Conservation (phyloP, 2,329 filamentous ascomycete species). For the Colletotrichum cuscutae region DNA sequence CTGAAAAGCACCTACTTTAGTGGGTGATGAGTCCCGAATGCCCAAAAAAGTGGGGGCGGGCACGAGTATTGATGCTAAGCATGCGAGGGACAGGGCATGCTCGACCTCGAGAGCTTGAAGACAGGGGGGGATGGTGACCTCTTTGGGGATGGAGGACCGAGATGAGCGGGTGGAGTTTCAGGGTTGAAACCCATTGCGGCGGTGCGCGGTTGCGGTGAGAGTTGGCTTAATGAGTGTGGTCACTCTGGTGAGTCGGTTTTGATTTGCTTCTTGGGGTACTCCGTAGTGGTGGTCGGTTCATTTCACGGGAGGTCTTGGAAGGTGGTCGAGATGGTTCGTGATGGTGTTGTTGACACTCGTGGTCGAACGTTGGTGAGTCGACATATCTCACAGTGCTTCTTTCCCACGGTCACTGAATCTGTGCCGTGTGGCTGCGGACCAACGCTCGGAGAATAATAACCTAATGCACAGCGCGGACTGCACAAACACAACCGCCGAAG, state of each 20-base stretch:
- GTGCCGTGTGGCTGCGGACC: neutral
- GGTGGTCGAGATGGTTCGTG: neutral
- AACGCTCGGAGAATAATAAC: neutral
- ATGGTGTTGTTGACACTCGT: neutral
- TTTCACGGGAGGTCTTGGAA: neutral
- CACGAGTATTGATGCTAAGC: constrained; percentile 27
- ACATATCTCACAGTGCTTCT: neutral
- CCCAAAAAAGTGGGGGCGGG: too few relatives aligned
- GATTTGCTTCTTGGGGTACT: neutral
- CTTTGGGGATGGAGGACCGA: constrained; percentile 23
- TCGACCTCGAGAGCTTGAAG: neutral
- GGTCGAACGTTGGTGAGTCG: neutral
- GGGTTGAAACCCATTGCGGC: constrained; percentile 32
- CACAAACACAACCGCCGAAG: neutral
- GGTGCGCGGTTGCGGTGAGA: constrained; percentile 21
- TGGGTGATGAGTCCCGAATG: too few relatives aligned
- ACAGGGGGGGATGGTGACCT: neutral
- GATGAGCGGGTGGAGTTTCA: constrained; percentile 33
- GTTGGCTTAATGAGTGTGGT: neutral
- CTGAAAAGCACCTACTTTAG: too few relatives aligned
- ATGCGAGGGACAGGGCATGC: constrained; percentile 6
- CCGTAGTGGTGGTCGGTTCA: neutral
- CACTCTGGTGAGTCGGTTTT: neutral
- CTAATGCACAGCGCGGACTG: neutral
- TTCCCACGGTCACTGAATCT: neutral